These are phyloP conservation scores for Sporothrix sp. DNA, from an alignment of 2,329 filamentous ascomycete genomes.

Conservation along the genomic window DNA sequence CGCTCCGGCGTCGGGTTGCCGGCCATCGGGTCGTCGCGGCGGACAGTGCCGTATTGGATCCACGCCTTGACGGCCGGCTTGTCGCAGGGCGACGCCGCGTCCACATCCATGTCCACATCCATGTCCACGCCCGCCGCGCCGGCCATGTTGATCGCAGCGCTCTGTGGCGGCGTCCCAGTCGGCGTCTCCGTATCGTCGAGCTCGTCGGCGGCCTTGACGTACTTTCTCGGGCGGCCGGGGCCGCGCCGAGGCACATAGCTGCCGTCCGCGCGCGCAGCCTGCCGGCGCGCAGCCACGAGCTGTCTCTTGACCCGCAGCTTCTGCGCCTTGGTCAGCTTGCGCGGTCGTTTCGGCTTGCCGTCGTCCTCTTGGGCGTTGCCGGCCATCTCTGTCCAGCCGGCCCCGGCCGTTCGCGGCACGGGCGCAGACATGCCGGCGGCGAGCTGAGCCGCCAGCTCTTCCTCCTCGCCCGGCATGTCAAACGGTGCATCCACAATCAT, in stretches of 20 bases:
- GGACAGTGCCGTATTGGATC: neutral
- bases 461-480: neutral
- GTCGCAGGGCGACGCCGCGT: neutral
- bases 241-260: neutral
- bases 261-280: neutral
- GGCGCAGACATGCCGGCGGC: neutral
- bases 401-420: neutral
- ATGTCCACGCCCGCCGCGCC: too few relatives aligned
- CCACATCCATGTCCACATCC: too few relatives aligned
- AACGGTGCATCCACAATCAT: neutral
- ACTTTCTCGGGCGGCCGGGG: constrained; percentile 1
- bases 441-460: constrained; percentile 9
- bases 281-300: neutral
- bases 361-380: neutral
- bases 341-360: neutral
- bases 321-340: neutral
- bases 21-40: neutral
- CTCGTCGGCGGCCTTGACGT: neutral
- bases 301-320: neutral
- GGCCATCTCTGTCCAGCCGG: neutral
- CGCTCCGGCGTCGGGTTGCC: neutral
- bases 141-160: too few relatives aligned
- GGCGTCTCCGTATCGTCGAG: neutral
- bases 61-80: neutral
- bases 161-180: neutral